phyloP scores from a whole-genome alignment of 1,284 basidiomycete species.

The Anthracocystis walkeri region DNA sequence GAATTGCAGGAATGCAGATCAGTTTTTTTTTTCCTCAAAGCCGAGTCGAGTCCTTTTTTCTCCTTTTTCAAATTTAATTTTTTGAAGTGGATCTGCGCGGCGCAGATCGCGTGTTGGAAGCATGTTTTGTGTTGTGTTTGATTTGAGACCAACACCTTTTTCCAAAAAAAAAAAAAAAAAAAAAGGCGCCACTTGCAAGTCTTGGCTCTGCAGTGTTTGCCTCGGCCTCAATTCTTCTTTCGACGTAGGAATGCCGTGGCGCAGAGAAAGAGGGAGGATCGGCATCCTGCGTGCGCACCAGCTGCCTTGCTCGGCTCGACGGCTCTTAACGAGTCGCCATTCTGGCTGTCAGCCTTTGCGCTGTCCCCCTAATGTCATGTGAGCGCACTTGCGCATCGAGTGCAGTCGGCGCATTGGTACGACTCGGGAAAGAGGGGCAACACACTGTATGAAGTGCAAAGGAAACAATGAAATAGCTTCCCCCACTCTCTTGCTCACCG shows the following conservation, averaged over 20 bases:
- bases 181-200: not conserved
- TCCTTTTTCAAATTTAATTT: not conserved
- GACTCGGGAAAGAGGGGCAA: not conserved
- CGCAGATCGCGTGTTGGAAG: not conserved
- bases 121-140: not conserved
- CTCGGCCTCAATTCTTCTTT: slow-evolving; percentile 10
- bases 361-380: not conserved
- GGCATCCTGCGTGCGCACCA: slow-evolving; percentile 11
- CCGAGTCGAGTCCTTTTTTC: not conserved
- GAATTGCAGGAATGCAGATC: slow-evolving; percentile 25
- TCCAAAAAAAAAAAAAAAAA: too few relatives aligned
- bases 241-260: slow-evolving; percentile 18
- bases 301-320: not conserved
- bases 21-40: slow-evolving; percentile 3
- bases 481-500: too few relatives aligned
- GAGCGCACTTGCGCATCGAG: not conserved
- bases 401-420: not conserved
- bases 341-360: not conserved
- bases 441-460: too few relatives aligned
- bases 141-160: slow-evolving; percentile 39
- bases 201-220: slow-evolving; percentile 26
- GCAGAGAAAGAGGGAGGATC: not conserved
- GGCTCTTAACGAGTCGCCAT: slow-evolving; percentile 4
- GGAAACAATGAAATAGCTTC: too few relatives aligned
- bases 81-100: not conserved